Evolutionary conservation across 371 early-diverging fungal species (phyloP).

Genomic region (Mortierella sp.): DNA sequence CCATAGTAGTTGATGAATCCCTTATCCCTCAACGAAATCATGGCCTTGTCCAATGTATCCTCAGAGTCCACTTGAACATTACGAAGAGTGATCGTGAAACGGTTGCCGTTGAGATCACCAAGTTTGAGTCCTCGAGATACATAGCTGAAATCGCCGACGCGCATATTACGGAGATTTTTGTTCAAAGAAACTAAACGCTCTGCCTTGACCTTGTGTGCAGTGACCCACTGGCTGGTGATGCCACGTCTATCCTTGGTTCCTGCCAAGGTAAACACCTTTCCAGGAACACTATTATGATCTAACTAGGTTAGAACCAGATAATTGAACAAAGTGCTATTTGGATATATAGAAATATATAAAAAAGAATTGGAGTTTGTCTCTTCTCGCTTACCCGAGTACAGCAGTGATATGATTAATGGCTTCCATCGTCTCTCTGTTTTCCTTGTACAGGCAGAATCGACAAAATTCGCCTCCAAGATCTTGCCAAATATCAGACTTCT

Average conservation of each 20-base stretch:
- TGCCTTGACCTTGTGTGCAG: slow-evolving; percentile 72
- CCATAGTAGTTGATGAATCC: slow-evolving; percentile 99
- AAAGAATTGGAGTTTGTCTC: background rate
- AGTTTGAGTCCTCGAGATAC: slow-evolving; percentile 71
- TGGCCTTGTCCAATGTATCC: slow-evolving; percentile 61
- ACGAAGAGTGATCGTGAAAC: slow-evolving; percentile 84
- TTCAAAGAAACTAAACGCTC: slow-evolving; percentile 67
- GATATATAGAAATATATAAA: background rate
- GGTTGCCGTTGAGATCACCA: slow-evolving; percentile 92
- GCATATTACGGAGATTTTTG: slow-evolving; percentile 66
- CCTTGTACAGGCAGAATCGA: slow-evolving; percentile 89
- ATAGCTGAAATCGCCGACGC: slow-evolving; percentile 84
- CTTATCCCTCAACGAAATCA: slow-evolving; percentile 67
- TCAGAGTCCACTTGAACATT: slow-evolving; percentile 56
- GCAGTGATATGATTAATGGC: slow-evolving; percentile 73
- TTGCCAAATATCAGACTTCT: slow-evolving; percentile 57
- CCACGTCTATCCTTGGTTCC: slow-evolving; percentile 99
- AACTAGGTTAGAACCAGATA: background rate
- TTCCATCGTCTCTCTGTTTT: slow-evolving; percentile 91
- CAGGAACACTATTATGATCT: slow-evolving; percentile 50
- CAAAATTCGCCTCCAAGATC: slow-evolving; percentile 76
- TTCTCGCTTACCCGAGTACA: slow-evolving; percentile 49
- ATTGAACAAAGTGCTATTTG: background rate
- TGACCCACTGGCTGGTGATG: slow-evolving; percentile 92
- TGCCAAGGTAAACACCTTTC: slow-evolving; percentile 83